Percentiles rank a stretch among this genome's conserved stretches.
Conservation (phyloP, 179 eudicot genomes). For the Nepenthes alata region DNA sequence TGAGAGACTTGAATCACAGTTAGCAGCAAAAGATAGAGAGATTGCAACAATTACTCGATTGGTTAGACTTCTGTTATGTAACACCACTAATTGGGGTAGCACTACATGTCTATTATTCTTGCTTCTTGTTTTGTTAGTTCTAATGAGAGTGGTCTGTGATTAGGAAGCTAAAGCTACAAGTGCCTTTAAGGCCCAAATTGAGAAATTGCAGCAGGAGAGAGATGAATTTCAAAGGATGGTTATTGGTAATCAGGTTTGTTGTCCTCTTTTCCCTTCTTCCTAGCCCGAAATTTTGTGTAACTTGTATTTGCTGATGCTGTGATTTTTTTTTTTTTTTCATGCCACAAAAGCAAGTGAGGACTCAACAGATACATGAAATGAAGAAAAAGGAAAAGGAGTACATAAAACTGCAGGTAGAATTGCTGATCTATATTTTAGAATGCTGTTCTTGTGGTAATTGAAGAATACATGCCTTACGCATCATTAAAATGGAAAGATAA, state of each 20-base stretch:
- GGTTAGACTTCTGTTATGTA: slow-evolving; percentile 28
- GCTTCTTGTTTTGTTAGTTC: not conserved
- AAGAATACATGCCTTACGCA: not conserved
- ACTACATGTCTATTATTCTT: not conserved
- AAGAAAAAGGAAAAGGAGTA: slow-evolving; percentile 96
- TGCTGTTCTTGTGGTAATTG: not conserved
- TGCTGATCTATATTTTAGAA: slow-evolving; percentile 1
- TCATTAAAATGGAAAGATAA: not conserved
- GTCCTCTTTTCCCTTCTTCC: slow-evolving; percentile 1
- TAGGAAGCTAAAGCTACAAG: slow-evolving; percentile 94
- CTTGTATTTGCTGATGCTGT: not conserved
- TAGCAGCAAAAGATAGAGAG: slow-evolving; percentile 83
- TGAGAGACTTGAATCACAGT: slow-evolving; percentile 81
- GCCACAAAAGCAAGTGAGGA: slow-evolving; percentile 67
- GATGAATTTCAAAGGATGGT: slow-evolving; percentile 99
- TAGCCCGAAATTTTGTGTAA: not conserved
- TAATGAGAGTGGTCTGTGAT: slow-evolving; percentile 1
- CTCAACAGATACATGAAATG: slow-evolving; percentile 97
- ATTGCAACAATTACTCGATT: slow-evolving; percentile 89
- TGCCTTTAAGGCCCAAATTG: slow-evolving; percentile 72
- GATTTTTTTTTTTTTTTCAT: slow-evolving; percentile 6
- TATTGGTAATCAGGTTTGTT: slow-evolving; percentile 73
- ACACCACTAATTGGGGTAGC: not conserved
- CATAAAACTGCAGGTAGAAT: slow-evolving; percentile 66
- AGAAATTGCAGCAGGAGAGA: slow-evolving; percentile 83